Evolutionary conservation across 116 monocot genomes (phyloP).

Genomic region (Iris pallida): DNA sequence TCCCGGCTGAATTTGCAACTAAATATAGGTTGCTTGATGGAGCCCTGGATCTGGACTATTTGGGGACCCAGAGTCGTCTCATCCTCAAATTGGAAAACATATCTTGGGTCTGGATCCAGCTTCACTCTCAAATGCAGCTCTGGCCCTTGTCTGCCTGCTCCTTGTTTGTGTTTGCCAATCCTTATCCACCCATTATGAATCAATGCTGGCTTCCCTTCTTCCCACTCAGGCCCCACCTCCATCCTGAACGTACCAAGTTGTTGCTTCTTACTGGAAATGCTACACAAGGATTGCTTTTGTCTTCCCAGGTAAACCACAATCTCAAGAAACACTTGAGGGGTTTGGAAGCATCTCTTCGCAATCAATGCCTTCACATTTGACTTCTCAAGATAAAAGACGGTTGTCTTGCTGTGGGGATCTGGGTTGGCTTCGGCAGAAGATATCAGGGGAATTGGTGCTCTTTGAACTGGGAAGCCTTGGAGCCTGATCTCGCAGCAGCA

Average conservation of each 20-base stretch:
- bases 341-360: constrained; percentile 45
- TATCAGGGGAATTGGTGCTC: constrained; percentile 44
- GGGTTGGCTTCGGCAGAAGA: constrained; percentile 39
- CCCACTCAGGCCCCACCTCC: constrained; percentile 50
- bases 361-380: constrained; percentile 49
- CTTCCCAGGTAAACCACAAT: constrained; percentile 45
- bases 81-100: constrained; percentile 83
- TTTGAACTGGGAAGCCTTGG: constrained; percentile 70
- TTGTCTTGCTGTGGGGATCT: constrained; percentile 38
- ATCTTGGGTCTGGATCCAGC: constrained; percentile 77
- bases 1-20: constrained; percentile 81
- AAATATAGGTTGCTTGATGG: constrained; percentile 70
- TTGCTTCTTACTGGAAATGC: constrained; percentile 42
- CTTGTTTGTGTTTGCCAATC: constrained; percentile 40
- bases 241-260: constrained; percentile 57
- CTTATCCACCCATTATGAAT: constrained; percentile 75
- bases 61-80: constrained; percentile 62
- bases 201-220: constrained; percentile 45
- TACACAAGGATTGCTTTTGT: constrained; percentile 29
- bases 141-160: constrained; percentile 23
- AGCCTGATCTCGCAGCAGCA: constrained; percentile 66
- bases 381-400: constrained; percentile 68
- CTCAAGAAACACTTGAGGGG: constrained; percentile 46
- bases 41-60: constrained; percentile 68
- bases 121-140: constrained; percentile 77